Evolutionary conservation across 2,329 filamentous ascomycete genomes (phyloP), one percentile per base, ranked within the genome.

Genomic region (Penicillium sp.): DNA sequence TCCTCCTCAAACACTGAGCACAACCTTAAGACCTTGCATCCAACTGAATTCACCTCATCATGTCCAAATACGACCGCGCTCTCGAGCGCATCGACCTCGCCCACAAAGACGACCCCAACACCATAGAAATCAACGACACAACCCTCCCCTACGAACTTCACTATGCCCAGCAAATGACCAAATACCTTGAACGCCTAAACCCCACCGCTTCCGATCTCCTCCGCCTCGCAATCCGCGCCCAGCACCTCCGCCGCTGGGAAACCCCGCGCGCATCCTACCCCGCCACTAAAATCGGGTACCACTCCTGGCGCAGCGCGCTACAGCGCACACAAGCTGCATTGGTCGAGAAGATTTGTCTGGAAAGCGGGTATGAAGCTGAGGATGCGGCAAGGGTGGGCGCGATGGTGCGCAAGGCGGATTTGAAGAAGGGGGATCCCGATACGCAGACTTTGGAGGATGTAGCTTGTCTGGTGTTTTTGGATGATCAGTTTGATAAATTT

Each of bases 171-270:
- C 86, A 90, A 73, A 92, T 92, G 88, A 90, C 88, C 49, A 75
- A 78, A 29, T 94, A 89, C 81, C 85, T 96, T 29, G 69, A 78
- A 8, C 75, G 81, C 15, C 84, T 86, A 58, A 74, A 75, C 8
- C 85, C 89, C 0, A 63, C 78, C 26, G 86, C 90, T 1, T 85
- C 87, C 2, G 85, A 87, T 1, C 74, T 83, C 23, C 79, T 96
- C 51, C 85, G 85, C 59, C 80, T 94, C 45, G 91, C 91, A 18
- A 88, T 92, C 62, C 86, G 90, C 61, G 90, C 90, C 11, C 91
- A 95, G 72, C 91, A 96, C 73, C 89, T 95, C 66, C 84, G 87
- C 51, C 86, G 89, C 75, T 96, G 90, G 90, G 89, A 95, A 74
- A 83, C 93, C 1, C 89, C 90, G 0, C 86, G 90, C 47, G 77